Evolutionary conservation across 306 rosid species (phyloP), one percentile per base, ranked within the genome.

Genomic region (Vicia villosa): DNA sequence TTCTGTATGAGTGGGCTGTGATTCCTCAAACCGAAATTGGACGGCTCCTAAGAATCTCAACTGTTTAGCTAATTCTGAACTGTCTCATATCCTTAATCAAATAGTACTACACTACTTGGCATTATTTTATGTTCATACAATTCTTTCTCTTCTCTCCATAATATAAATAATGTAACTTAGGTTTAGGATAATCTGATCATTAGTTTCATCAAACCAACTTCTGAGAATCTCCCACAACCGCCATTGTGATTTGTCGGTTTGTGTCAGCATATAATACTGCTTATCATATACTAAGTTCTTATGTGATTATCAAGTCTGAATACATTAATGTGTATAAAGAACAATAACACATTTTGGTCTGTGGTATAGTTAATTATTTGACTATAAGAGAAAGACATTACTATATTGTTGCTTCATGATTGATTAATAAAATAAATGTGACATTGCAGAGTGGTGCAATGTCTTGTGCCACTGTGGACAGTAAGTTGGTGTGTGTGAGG

Each of bases 1-100:
- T 77, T 84, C 83, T 88, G 95, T 66, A 81, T 40, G 66, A 60
- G 75, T 64, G 74, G 76, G 90, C 84, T 91, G 88, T 86, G 91
- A 80, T 82, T 71, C 86, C 76, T 63, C 81, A 76, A 51, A 88
- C 83, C 87, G 84, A 54, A 83, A 58, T 72, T 73, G 78, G 87
- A 85, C 70, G 83, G 89, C 79, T 81, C 60, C 71, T 62, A 14
- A 74, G 80, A 84, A 86, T 86, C 90, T 81, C 85, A 84, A 86
- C 86, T 75, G 87, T 75, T 79, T 38, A 28, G 66, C 77, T 69
- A 77, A 79, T 76, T 50, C 67, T 75, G 81, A 81, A 84, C 88
- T 80, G 81, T 80, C 77, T 63, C 79, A 13, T n/a, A 59, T 66
- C 72, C 56, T 61, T 37, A 41, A 69, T 47, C 60, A 22, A 78